Percentiles rank a stretch among this genome's conserved stretches.
Evolutionary conservation across 331 rosid genomes (phyloP).

Genomic region (Erythrophleum ivorense): DNA sequence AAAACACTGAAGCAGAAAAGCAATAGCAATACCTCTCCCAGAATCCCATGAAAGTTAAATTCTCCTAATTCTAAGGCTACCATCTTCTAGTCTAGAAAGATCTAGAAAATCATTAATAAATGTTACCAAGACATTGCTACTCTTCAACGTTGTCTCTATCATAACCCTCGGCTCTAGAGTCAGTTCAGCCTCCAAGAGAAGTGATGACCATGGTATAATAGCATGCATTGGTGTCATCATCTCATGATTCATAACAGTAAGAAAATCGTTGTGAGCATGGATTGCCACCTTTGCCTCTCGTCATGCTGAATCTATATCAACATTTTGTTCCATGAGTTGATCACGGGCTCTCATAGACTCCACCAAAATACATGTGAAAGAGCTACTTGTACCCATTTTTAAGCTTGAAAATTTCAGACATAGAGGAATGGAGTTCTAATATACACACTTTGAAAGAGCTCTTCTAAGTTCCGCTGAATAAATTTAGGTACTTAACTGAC

Average conservation of each 20-base stretch:
- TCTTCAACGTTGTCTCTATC: conserved; percentile 86
- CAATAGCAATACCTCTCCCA: conserved; percentile 65
- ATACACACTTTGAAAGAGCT: neutral
- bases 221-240: conserved; percentile 94
- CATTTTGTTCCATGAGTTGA: conserved; percentile 84
- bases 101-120: conserved; percentile 84
- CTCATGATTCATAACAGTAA: conserved; percentile 93
- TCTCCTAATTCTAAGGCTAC: conserved; percentile 75
- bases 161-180: conserved; percentile 80
- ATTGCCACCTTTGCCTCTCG: conserved; percentile 84
- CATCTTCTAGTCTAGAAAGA: conserved; percentile 92
- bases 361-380: conserved; percentile 96
- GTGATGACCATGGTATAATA: conserved; percentile 80
- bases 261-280: conserved; percentile 90
- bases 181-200: conserved; percentile 87
- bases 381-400: conserved; percentile 88
- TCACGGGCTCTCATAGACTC: conserved; percentile 94
- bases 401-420: conserved; percentile 36
- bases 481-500: neutral
- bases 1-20: conserved; percentile 26
- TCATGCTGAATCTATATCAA: conserved; percentile 83
- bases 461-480: no score
- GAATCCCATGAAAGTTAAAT: conserved; percentile 73
- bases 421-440: neutral
- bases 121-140: conserved; percentile 82